phyloP scores from a whole-genome alignment of 176 grass and related monocot species.

The Cenchrus americanus region DNA sequence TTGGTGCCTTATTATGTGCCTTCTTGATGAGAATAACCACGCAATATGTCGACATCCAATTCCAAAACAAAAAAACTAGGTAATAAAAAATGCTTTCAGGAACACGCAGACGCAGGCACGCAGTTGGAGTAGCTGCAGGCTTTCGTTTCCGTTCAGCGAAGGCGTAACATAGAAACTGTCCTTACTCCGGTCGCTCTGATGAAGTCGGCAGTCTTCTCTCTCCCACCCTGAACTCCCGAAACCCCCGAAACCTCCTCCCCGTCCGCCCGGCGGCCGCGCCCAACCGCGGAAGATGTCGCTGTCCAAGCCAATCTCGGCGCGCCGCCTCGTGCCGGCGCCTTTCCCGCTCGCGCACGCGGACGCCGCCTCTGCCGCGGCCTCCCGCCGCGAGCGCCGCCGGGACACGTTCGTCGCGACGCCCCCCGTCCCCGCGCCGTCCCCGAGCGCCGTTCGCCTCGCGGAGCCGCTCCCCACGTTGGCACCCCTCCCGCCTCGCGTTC shows the following conservation, averaged over 20 bases:
- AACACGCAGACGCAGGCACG: not conserved
- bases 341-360: slow-evolving; percentile 61
- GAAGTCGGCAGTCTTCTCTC: not conserved
- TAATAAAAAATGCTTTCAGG: not conserved
- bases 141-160: not conserved
- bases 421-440: slow-evolving; percentile 29
- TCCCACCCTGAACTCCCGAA: slow-evolving; percentile 13
- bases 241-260: slow-evolving; percentile 22
- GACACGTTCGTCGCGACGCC: slow-evolving; percentile 54
- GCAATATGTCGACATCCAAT: not conserved
- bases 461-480: slow-evolving; percentile 71
- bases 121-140: not conserved
- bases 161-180: not conserved
- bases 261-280: slow-evolving; percentile 5
- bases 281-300: slow-evolving; percentile 54
- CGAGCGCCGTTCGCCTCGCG: slow-evolving; percentile 58
- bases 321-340: slow-evolving; percentile 57
- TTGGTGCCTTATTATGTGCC: slow-evolving; percentile 41
- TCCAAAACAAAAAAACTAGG: not conserved
- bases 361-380: slow-evolving; percentile 43
- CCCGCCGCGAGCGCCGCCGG: slow-evolving; percentile 50
- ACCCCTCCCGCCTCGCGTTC: slow-evolving; percentile 62
- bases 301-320: slow-evolving; percentile 56
- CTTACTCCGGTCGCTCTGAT: not conserved
- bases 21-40: not conserved